Evolutionary conservation across 768 basidiomycete species (phyloP), one percentile per base, ranked within the genome.

Genomic region (Termitomyces sp.): DNA sequence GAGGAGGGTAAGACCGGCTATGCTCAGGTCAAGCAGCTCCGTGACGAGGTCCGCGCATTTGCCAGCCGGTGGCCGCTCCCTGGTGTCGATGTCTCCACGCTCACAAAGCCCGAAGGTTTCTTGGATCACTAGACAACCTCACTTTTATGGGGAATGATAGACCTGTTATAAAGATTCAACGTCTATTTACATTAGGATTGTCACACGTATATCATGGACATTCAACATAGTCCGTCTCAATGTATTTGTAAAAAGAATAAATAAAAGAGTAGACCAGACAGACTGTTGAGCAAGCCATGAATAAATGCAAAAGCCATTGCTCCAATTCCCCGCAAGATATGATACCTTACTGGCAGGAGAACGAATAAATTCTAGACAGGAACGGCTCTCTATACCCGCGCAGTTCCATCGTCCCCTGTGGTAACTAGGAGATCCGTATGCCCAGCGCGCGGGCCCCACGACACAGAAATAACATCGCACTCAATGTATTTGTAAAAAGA

Each of bases 41-140:
- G 84, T 51, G 75, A 81, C 46, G 95, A 98, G 64, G 97, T 99
- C 44, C 72, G 77, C 53, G 74, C 58, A 52, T 99, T 98, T 65
- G 93, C 95, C 15, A 80, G 75, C 64, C 78, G 79, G 73, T 99
- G 89, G 91, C 97, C 97, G 2, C 75, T 99, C 14, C 97, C 97
- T 48, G 97, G 97, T 71, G 85, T 92, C 19, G 77, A 82, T 59
- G 74, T 75, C 9, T 51, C 69, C 6, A 71, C 65, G 34, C 62
- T 82, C 56, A 63, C 70, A 61, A 79, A 83, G 66, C 88, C 88
- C 44, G 79, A 75, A 38, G 89, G 88, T 24, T 72, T 87, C 54
- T 73, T 62, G 41, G 60, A 58, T 19, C 57, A 56, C 46, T 58
- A 40, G 26, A 30, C 38, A 21, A 3, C 11, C 10, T 45, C 11